Base-by-base conservation (phyloP, 495 filamentous ascomycete species). In the Xylaria bambusicola region DNA sequence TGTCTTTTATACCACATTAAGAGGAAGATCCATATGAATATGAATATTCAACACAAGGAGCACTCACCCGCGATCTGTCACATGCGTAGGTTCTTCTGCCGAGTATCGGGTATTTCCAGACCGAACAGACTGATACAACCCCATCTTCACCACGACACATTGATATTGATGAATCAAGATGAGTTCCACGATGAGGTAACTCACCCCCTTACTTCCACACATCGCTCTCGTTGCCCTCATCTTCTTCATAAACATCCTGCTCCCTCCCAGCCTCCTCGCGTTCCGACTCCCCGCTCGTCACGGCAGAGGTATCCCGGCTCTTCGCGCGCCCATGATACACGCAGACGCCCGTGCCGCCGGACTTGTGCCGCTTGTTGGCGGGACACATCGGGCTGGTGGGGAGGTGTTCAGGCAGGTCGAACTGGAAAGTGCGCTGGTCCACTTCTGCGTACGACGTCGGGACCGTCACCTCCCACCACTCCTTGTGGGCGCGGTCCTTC, bases 301-400 rank as follows among this genome's bases (percentile, higher is more conserved):
- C 23, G 18, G 10, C 7, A 8, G 26, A 23, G 17, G 33, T 33
- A 44, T 36, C 48, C 58, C 21, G 3, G 13, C 44, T 33, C 61
- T 66, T 70, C 55, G 64, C 60, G 29, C 70, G 61, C 13, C 70
- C 70, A 31, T 73, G 70, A 49, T 69, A 73, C 13, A 78, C 75
- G 70, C 87, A 90, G 4, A 86, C 75, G 2, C 79, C 83, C 51
- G 69, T 82, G 24, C 81, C 82, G 18, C 74, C 71, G 38, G 76
- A 79, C 60, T 76, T 77, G 65, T 84, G 79, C 51, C 79, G 79
- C 45, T 76, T 74, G 72, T 82, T 78, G 38, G 80, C 72, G 7
- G 87, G 87, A 70, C 87, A 90, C 63, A 88, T 71, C 40, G 86
- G 86, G 63, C 84, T 88, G 45, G 53, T 78, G 10, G 83, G 84